phyloP scores from a whole-genome alignment of 1,284 basidiomycete species.

The Papiliotrema nemorosa region DNA sequence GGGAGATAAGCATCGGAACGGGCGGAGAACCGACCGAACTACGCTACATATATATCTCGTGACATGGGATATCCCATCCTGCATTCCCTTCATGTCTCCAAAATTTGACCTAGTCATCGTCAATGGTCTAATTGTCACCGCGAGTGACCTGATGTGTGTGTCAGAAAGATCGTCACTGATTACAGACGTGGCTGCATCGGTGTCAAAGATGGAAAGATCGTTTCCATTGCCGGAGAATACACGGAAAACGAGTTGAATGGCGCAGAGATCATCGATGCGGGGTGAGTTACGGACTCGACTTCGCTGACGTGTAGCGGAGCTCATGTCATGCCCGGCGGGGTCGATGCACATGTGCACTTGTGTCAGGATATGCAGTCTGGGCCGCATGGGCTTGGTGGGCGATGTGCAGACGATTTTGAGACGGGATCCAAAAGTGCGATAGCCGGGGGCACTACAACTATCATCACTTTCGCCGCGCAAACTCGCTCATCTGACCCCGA shows the following conservation, averaged over 20 bases:
- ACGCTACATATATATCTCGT: no score
- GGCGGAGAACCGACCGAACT: no score
- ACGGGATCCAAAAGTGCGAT: slow-evolving; percentile 13
- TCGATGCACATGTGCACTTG: slow-evolving; percentile 12
- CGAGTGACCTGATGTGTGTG: neutral
- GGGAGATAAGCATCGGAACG: no score
- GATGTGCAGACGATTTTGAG: slow-evolving; percentile 16
- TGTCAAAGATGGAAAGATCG: slow-evolving; percentile 16
- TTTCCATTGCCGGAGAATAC: neutral
- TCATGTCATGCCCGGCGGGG: slow-evolving; percentile 14
- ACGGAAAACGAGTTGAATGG: neutral
- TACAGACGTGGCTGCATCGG: slow-evolving; percentile 9
- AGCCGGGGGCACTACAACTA: slow-evolving; percentile 19
- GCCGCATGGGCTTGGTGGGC: slow-evolving; percentile 7
- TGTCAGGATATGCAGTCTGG: slow-evolving; percentile 6
- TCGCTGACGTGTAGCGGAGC: slow-evolving; percentile 5
- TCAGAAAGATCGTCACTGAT: no score
- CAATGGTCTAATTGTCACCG: neutral
- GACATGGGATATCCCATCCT: no score
- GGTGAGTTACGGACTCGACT: slow-evolving; percentile 2
- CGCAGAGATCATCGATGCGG: slow-evolving; percentile 11
- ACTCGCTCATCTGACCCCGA: neutral
- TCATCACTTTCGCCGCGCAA: slow-evolving; percentile 8
- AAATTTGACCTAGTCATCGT: neutral
- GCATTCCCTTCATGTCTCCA: no score